Percentiles rank a stretch among this genome's conserved stretches.
Conservation (phyloP, 2,329 filamentous ascomycete species). For the Trichoderma sp. region DNA sequence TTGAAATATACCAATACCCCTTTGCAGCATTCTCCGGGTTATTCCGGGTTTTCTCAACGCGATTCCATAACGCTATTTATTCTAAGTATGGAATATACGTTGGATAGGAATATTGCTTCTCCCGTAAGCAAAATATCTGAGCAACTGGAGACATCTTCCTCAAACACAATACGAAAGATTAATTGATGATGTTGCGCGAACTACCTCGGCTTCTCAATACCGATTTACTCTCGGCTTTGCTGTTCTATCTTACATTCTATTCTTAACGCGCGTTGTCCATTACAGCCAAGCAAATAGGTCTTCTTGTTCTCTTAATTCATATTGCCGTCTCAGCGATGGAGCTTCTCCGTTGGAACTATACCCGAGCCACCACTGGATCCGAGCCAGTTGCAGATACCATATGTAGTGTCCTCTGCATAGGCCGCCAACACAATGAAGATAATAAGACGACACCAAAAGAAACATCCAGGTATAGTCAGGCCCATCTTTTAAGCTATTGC, state of each 20-base stretch:
- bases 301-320: background rate
- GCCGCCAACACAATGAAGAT: background rate
- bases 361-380: background rate
- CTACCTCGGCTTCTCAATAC: background rate
- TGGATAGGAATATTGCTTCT: background rate
- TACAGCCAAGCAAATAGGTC: background rate
- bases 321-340: background rate
- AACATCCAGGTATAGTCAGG: background rate
- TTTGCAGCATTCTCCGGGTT: background rate
- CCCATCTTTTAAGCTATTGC: background rate
- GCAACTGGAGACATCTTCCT: background rate
- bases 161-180: background rate
- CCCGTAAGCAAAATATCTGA: background rate
- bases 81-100: background rate
- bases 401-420: background rate
- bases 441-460: background rate
- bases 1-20: background rate
- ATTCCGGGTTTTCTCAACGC: background rate
- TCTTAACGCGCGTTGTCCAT: background rate
- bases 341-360: background rate
- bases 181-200: background rate
- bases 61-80: background rate
- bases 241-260: background rate
- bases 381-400: background rate
- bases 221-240: background rate